Evolutionary conservation across 176 grass and related monocot genomes (phyloP), one percentile per base, ranked within the genome.

Genomic region (Musa acuminata): DNA sequence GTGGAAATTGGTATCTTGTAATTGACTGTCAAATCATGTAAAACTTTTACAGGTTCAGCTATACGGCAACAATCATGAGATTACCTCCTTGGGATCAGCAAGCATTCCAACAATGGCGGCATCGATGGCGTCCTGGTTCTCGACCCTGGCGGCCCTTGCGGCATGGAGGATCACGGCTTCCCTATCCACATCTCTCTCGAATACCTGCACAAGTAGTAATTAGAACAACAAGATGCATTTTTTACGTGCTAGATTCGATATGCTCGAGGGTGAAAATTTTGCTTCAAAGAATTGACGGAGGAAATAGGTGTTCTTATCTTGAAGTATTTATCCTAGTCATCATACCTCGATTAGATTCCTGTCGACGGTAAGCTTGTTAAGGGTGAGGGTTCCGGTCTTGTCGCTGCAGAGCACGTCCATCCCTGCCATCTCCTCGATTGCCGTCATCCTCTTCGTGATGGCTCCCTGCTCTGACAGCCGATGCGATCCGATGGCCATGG

Each of bases 51-150:
- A 29, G 29, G 29, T 3, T 3, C 29, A 29, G 29, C 29, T 29
- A 29, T 29, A 29, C 3, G 29, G 29, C 3, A 29, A 29, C 29
- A 29, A 29, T 29, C 35, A 6, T 43, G 35, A 43, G 35, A 43
- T 83, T 83, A 84, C 82, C 79, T 96, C 92, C 78, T 92, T 96
- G 55, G 89, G 87, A 80, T 96, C 92, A 51, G 92, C 92, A 0
- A 96, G 83, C 89, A 96, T 96, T 62, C 84, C 82, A 8, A 96
- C 92, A 57, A 96, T 92, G 81, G 82, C 85, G 9, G 92, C 86
- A 75, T 96, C 89, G 17, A 96, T 96, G 64, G 92, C 92, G 69
- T 96, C 92, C 81, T 96, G 92, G 84, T 96, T 96, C 79, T 92
- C 92, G 11, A 96, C 86, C 26, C 92, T 81, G 1, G 89, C 92